phyloP scores from a whole-genome alignment of 1,139 yeast species.

The Suhomyces coccinellae region DNA sequence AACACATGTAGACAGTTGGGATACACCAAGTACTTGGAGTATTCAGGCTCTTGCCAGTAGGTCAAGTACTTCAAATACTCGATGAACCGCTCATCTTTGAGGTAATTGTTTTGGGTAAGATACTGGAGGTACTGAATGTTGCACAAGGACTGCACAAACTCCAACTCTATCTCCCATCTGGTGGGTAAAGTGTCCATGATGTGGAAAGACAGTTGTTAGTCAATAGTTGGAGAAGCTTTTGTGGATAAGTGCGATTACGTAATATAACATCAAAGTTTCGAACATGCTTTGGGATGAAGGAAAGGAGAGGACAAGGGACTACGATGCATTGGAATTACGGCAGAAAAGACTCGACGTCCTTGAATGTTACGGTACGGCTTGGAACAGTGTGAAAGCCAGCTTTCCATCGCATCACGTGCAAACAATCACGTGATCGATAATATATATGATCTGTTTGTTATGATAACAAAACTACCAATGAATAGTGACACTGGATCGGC shows the following conservation, averaged over 20 bases:
- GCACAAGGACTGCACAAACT: constrained; percentile 80
- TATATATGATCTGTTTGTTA: not conserved
- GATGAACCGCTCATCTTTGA: constrained; percentile 60
- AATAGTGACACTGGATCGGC: constrained; percentile 1
- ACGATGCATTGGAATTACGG: no score
- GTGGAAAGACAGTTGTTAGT: not conserved
- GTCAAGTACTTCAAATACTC: constrained; percentile 66
- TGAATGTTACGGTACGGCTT: no score
- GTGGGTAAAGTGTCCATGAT: constrained; percentile 47
- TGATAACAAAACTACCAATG: constrained; percentile 1
- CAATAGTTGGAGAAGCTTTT: no score
- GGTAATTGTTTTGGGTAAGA: constrained; percentile 70
- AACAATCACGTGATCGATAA: not conserved
- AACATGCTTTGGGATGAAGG: no score
- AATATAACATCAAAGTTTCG: no score
- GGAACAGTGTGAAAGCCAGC: no score
- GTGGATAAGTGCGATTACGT: no score
- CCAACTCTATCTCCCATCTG: constrained; percentile 80
- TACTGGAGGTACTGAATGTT: constrained; percentile 75
- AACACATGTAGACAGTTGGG: constrained; percentile 73
- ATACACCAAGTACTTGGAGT: constrained; percentile 65
- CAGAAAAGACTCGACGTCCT: no score
- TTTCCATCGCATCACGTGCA: not conserved
- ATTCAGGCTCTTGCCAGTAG: constrained; percentile 73
- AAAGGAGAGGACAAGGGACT: no score